Conservation (phyloP, 2,329 filamentous ascomycete genomes). For the Anthostomella pinea region DNA sequence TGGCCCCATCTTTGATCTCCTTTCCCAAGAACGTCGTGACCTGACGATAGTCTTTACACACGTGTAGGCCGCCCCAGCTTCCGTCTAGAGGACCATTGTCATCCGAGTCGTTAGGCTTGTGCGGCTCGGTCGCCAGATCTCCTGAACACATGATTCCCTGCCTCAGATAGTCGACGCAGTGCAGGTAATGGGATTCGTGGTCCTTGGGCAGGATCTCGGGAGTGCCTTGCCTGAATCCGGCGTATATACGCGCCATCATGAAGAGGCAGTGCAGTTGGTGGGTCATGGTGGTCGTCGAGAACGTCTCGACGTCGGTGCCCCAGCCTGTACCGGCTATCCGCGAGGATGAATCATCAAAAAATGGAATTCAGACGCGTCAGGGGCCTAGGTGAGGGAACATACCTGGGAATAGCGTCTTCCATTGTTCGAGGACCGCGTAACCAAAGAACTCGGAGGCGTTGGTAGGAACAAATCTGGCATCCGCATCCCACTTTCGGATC, state of each 20-base stretch:
- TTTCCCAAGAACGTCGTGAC: slow-evolving; percentile 21
- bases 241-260: slow-evolving; percentile 36
- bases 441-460: slow-evolving; percentile 38
- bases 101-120: slow-evolving; percentile 18
- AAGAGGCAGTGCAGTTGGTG: slow-evolving; percentile 38
- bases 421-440: slow-evolving; percentile 32
- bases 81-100: slow-evolving; percentile 23
- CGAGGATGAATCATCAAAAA: not conserved
- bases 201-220: slow-evolving; percentile 23
- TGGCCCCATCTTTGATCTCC: slow-evolving; percentile 15
- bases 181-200: slow-evolving; percentile 23
- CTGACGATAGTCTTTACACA: slow-evolving; percentile 25
- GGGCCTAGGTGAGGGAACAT: slow-evolving; percentile 6
- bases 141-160: slow-evolving; percentile 25
- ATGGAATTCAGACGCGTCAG: not conserved
- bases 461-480: slow-evolving; percentile 34
- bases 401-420: slow-evolving; percentile 37
- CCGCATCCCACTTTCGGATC: slow-evolving; percentile 33
- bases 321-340: slow-evolving; percentile 34
- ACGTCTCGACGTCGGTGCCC: slow-evolving; percentile 34
- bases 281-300: slow-evolving; percentile 37
- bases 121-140: slow-evolving; percentile 25
- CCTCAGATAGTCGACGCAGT: slow-evolving; percentile 27
- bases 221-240: slow-evolving; percentile 19
- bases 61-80: slow-evolving; percentile 23